phyloP scores from a whole-genome alignment of 2,329 filamentous ascomycete species.

The Lasiodiplodia sp. region DNA sequence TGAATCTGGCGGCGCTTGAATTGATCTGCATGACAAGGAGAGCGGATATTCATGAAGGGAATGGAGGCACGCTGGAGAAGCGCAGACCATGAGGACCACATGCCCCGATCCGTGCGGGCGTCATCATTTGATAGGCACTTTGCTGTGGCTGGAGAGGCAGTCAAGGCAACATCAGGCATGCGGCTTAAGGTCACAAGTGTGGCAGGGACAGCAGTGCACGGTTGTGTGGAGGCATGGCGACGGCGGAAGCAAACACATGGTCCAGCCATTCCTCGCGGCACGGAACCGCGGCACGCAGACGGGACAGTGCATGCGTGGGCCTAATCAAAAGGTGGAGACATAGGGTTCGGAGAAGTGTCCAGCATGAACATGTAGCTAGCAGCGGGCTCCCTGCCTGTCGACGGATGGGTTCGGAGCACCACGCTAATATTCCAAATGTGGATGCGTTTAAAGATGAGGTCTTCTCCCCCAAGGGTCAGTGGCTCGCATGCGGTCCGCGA shows the following conservation, averaged over 20 bases:
- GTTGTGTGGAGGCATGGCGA: constrained; percentile 15
- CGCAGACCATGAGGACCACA: not conserved
- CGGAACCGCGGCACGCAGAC: not conserved
- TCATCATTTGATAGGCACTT: constrained; percentile 1
- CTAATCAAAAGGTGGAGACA: not conserved
- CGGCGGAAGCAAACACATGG: constrained; percentile 14
- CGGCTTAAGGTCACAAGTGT: not conserved
- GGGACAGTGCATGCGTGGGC: constrained; percentile 5
- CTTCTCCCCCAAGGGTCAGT: not conserved
- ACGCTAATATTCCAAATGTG: not conserved
- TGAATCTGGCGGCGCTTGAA: constrained; percentile 55
- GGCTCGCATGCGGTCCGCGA: not conserved
- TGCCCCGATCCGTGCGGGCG: not conserved
- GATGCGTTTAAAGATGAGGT: not conserved
- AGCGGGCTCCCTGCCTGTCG: not conserved
- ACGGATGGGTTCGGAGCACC: not conserved
- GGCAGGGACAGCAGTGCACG: constrained; percentile 12
- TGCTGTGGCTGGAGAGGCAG: constrained; percentile 3
- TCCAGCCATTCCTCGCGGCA: constrained; percentile 12
- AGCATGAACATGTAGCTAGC: not conserved
- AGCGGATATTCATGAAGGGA: not conserved
- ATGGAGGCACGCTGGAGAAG: not conserved
- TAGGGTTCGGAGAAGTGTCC: not conserved
- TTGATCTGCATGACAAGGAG: constrained; percentile 33
- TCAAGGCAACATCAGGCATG: not conserved